Base-by-base conservation (phyloP, 1,139 yeast genomes). In the Sugiyamaella sp. region DNA sequence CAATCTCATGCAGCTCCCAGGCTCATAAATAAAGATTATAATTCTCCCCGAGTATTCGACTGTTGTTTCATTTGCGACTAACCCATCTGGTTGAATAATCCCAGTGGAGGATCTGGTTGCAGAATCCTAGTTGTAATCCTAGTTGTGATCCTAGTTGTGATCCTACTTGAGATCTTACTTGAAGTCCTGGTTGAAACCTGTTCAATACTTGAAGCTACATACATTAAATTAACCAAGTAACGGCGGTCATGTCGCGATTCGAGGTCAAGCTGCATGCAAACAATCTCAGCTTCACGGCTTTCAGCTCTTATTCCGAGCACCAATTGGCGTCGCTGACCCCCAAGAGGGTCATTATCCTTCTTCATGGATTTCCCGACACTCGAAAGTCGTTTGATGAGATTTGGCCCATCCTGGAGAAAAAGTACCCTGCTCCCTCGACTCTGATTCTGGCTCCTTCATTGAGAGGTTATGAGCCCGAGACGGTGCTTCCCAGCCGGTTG, bases 311-410 rank as follows among this genome's bases (percentile, higher is more conserved):
- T 24, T 22, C 44, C 16, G 39, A 35, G 20, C 22, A 10, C 14
- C 49, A 49, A 20, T 17, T 46, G 12, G 46, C 38, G 3, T 20
- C 25, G 6, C 43, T 29, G 25, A 22, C 46, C 9, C 54, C 56
- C 3, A 21, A 33, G 6, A 43, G 51, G 29, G 49, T 62, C 22
- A 50, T 64, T 16, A 35, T 65, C 12, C 56, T 64, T 35, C 56
- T 64, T 20, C 68, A 65, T 48, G 68, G 68, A 4, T 65, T 64
- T 52, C 68, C 68, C 1, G 68, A 65, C 51, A 51, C 52, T 50
- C 53, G 57, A 24, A 44, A 56, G 14, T 59, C 66, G 2, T 65
- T 60, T 59, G 50, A 57, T 29, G 59, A 53, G 9, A 24, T 57
- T 3, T 56, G 62, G 63, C 53, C 55, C 10, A n/a, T 46, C 12